Evolutionary conservation across 495 filamentous ascomycete species (phyloP), one percentile per base, ranked within the genome.

Genomic region (Venustampulla echinocandica): DNA sequence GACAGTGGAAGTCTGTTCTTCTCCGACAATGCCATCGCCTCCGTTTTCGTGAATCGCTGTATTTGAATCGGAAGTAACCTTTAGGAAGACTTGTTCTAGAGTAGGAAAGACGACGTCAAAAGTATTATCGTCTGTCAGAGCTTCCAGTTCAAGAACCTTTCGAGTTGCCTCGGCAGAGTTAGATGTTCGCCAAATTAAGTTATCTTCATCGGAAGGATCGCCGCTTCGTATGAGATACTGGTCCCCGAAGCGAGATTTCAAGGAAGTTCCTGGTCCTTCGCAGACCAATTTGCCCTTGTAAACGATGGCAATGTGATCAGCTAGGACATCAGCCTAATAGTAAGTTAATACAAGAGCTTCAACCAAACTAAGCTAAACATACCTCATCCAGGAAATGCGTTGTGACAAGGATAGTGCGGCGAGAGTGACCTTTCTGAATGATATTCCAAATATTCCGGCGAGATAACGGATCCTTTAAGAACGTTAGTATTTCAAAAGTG

Each of bases 371-470:
- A 17, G 22, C 5, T 33, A 3, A 13, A 42, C 43, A 6, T 33
- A 53, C 52, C 44, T 65, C 62, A 45, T 65, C 61, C 19, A 65
- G 45, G 47, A 64, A 62, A 42, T 65, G 69, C 0, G 69, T 73
- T 0, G 69, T 73, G 20, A 58, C 47, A 24, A 61, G 47, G 42
- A 58, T 47, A 6, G 55, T 61, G 9, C 58, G 48, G 13, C 49
- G 47, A n/a, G 37, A 65, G 44, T 44, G 61, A 27, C 65, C 66
- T 28, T 64, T 65, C 17, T 71, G 58, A 6, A 73, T 55, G 30
- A 73, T 73, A 38, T 73, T 66, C 69, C 69, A 73, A n/a, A 73
- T 64, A 50, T 70, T 71, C 20, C 69, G 42, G 14, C 69, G 51
- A 22, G 61, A 64, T n/a, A 73, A 49, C 2, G 69, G 69, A 54